Evolutionary conservation across 768 basidiomycete genomes (phyloP).

Genomic region (Sistotremastrum suecicum): DNA sequence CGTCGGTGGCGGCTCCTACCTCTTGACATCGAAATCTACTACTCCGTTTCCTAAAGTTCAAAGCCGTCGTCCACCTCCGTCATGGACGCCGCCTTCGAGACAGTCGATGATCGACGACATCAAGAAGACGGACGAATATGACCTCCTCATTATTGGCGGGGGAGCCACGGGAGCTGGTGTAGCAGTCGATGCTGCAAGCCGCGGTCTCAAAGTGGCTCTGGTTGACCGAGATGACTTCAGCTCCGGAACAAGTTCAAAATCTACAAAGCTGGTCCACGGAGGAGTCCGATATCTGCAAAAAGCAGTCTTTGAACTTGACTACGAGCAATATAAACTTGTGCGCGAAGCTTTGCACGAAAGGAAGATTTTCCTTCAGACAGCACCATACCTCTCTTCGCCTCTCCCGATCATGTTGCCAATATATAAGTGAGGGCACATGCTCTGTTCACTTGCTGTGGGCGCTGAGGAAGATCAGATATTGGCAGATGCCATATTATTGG

Average conservation of each 20-base stretch:
- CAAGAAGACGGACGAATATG: slow-evolving; percentile 43
- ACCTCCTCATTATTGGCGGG: slow-evolving; percentile 79
- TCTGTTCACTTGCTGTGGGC: not conserved
- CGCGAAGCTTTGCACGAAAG: slow-evolving; percentile 90
- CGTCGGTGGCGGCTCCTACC: slow-evolving; percentile 51
- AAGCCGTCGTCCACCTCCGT: slow-evolving; percentile 56
- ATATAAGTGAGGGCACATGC: slow-evolving; percentile 52
- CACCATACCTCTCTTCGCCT: slow-evolving; percentile 85
- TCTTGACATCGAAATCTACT: slow-evolving; percentile 58
- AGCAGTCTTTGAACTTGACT: slow-evolving; percentile 88
- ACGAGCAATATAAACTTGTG: slow-evolving; percentile 93
- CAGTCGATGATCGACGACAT: slow-evolving; percentile 38
- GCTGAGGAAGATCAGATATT: slow-evolving; percentile 39
- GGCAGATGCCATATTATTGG: slow-evolving; percentile 96
- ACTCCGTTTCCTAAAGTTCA: slow-evolving; percentile 51
- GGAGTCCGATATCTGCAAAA: slow-evolving; percentile 97
- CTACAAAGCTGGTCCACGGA: slow-evolving; percentile 96
- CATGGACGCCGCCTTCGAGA: slow-evolving; percentile 66
- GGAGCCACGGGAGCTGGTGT: slow-evolving; percentile 94
- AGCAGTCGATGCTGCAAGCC: slow-evolving; percentile 87
- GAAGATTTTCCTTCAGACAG: slow-evolving; percentile 86
- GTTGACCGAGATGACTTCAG: slow-evolving; percentile 91
- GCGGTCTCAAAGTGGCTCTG: slow-evolving; percentile 84
- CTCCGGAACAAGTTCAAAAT: slow-evolving; percentile 89
- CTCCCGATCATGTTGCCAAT: slow-evolving; percentile 96